phyloP scores from a whole-genome alignment of 768 basidiomycete genomes.

The Pleurotus eryngii region DNA sequence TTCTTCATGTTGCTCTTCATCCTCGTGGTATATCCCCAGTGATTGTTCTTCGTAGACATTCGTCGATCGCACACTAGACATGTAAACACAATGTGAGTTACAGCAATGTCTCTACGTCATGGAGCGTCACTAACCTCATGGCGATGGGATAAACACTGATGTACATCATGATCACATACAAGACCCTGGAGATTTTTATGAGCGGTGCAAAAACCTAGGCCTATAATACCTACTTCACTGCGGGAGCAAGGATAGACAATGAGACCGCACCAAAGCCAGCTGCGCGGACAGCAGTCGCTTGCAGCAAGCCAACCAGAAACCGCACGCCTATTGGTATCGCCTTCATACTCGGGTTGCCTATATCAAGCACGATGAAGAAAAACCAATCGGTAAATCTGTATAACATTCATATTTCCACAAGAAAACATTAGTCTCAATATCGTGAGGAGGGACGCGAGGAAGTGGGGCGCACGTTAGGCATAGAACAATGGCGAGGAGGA shows the following conservation, averaged over 20 bases:
- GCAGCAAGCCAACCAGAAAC: constrained; percentile 72
- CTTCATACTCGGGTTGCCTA: constrained; percentile 69
- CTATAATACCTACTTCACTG: constrained; percentile 64
- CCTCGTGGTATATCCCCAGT: constrained; percentile 69
- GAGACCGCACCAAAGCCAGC: constrained; percentile 84
- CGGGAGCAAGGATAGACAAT: constrained; percentile 76
- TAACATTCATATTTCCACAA: not conserved
- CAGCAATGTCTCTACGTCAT: too few relatives aligned
- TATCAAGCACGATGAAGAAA: constrained; percentile 84
- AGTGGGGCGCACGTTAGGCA: constrained; percentile 58
- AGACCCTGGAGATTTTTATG: not conserved
- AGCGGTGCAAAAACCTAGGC: not conserved
- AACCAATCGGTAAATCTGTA: constrained; percentile 81
- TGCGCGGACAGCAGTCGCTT: constrained; percentile 78
- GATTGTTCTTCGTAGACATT: constrained; percentile 95
- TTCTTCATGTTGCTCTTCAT: constrained; percentile 47
- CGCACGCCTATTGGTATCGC: constrained; percentile 68
- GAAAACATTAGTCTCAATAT: not conserved
- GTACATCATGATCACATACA: constrained; percentile 88
- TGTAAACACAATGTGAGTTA: not conserved
- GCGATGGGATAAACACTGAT: constrained; percentile 80
- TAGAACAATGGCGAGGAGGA: constrained; percentile 69
- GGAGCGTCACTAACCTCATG: constrained; percentile 53
- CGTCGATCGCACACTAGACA: constrained; percentile 76
- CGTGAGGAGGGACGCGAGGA: not conserved